Percentiles rank a stretch among this genome's conserved stretches.
These are phyloP conservation scores for Echites panduratus DNA, from an alignment of 257 asterid genomes.

Conservation along the genomic window DNA sequence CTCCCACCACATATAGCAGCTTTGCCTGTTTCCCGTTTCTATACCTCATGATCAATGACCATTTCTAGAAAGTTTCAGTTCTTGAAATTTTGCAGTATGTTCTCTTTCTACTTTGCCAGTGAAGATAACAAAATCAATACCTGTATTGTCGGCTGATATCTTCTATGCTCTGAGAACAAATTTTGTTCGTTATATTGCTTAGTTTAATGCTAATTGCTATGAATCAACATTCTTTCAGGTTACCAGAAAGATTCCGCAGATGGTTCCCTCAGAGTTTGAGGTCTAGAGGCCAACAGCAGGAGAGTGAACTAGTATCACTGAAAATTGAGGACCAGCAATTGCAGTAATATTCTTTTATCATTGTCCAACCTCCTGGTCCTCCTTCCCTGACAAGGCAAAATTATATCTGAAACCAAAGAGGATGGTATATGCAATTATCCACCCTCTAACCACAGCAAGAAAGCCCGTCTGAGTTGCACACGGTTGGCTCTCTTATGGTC, in stretches of 20 bases:
- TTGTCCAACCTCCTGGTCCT: not conserved
- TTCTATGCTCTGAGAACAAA: too few species aligned
- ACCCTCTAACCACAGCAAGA: not conserved
- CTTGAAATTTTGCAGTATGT: not conserved
- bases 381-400: not conserved
- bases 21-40: not conserved
- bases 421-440: not conserved
- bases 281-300: slow-evolving; percentile 72
- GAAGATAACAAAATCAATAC: not conserved
- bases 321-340: slow-evolving; percentile 44
- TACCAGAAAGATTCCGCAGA: slow-evolving; percentile 74
- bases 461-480: not conserved
- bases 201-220: not conserved
- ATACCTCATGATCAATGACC: not conserved
- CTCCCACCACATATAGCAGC: not conserved
- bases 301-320: slow-evolving; percentile 65
- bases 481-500: not conserved
- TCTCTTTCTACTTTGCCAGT: not conserved
- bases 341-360: slow-evolving; percentile 6
- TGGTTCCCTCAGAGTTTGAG: slow-evolving; percentile 69
- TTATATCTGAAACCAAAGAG: slow-evolving; percentile 1
- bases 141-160: not conserved
- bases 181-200: not conserved
- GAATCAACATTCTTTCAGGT: slow-evolving; percentile 38
- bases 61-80: not conserved